Evolutionary conservation across 257 asterid species (phyloP), one percentile per base, ranked within the genome.

Genomic region (Solanum neorickii): DNA sequence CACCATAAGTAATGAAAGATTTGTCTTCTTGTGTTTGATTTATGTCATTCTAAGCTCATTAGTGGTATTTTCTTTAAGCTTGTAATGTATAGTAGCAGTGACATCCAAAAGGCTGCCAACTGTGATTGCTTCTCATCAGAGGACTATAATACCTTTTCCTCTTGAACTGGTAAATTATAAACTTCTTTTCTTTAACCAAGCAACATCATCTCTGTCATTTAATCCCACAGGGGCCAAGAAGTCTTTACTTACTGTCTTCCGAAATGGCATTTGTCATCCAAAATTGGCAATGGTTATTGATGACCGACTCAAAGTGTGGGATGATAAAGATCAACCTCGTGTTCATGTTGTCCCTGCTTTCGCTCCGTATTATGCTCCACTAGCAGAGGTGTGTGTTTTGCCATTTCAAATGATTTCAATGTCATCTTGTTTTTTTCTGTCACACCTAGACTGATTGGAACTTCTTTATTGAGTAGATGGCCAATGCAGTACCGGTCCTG

Each of bases 221-320:
- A 84, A 84, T 39, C 84, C 86, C 47, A 27, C 82, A 97, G 99
- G 99, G 89, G 94, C 97, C 83, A 97, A 92, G 91, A 97, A 97
- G 93, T 97, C 99, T 33, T 90, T 97, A 93, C 94, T 93, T 86
- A 92, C 90, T 88, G 99, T 97, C 89, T 97, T 97, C 94, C 97
- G 93, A 91, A 88, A 88, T 91, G 99, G 99, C 42, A 93, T 86
- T 86, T 95, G 99, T 89, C 99, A 97, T 93, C 99, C 99, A 49
- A 97, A 91, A 88, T 93, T 97, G 98, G 96, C 99, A 41, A 96
- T 97, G 99, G 99, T 97, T 74, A 96, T 97, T 87, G 99, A 97
- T 88, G 99, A 97, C 88, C 98, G 99, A 72, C 83, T 94, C 87
- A 95, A 94, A 91, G 99, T 97, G 84, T 97, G 99, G 99, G 99